A percentile compares a stretch with the other conserved stretches of the same genome.
phyloP scores from a whole-genome alignment of 352 stramenopile species.

The Phytophthora vignae region DNA sequence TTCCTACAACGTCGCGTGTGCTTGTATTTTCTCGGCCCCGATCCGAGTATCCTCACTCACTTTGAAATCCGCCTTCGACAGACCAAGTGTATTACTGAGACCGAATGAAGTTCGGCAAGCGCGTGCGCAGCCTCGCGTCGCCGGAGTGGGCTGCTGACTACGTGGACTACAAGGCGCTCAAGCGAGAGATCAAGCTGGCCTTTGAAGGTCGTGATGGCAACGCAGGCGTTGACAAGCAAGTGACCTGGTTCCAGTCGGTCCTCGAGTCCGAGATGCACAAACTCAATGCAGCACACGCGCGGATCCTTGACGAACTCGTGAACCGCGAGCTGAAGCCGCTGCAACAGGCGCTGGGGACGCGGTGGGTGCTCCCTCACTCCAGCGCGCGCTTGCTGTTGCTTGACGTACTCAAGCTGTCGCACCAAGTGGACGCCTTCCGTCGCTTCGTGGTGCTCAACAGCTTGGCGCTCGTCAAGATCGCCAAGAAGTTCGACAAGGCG shows the following conservation, averaged over 20 bases:
- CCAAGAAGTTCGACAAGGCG: slow-evolving; percentile 85
- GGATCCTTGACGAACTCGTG: slow-evolving; percentile 63
- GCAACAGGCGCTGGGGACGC: slow-evolving; percentile 52
- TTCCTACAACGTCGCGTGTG: slow-evolving; percentile 8
- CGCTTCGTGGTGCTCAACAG: slow-evolving; percentile 84
- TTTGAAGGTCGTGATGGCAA: slow-evolving; percentile 11
- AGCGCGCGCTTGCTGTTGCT: slow-evolving; percentile 65
- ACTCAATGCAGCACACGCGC: slow-evolving; percentile 64
- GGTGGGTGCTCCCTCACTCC: slow-evolving; percentile 62
- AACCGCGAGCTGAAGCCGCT: slow-evolving; percentile 47
- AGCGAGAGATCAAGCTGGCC: slow-evolving; percentile 65
- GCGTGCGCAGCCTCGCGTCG: slow-evolving; percentile 70
- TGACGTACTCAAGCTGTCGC: slow-evolving; percentile 66
- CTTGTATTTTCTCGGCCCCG: background rate
- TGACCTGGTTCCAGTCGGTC: slow-evolving; percentile 37
- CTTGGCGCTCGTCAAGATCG: slow-evolving; percentile 82
- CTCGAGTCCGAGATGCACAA: slow-evolving; percentile 63
- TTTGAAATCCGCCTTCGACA: slow-evolving; percentile 20
- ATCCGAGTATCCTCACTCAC: slow-evolving; percentile 26
- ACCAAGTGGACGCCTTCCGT: slow-evolving; percentile 74
- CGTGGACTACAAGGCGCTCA: slow-evolving; percentile 87
- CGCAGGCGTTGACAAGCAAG: background rate
- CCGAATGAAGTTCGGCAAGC: slow-evolving; percentile 87
- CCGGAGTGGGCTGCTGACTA: slow-evolving; percentile 71
- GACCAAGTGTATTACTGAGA: slow-evolving; percentile 7